Conservation (phyloP, 768 basidiomycete species). For the Cubamyces sp. region DNA sequence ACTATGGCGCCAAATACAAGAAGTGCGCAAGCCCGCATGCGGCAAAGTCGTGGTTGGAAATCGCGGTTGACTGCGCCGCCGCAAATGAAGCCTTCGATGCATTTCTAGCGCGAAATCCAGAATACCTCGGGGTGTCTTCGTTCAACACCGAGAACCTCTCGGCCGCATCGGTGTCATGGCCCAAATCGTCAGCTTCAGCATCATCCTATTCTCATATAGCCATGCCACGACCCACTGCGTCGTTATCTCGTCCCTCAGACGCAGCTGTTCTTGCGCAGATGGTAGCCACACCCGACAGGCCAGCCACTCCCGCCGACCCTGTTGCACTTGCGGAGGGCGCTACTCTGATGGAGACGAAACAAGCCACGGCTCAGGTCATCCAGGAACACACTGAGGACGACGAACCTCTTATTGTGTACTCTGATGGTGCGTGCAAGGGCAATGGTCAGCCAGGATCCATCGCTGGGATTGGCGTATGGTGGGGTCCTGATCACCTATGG, state of each 20-base stretch:
- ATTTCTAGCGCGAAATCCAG: background rate
- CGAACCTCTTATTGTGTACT: constrained; percentile 61
- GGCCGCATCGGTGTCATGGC: too few species aligned
- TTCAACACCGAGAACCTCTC: too few species aligned
- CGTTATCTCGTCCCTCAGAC: background rate
- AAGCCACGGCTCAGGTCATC: background rate
- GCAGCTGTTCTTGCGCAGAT: background rate
- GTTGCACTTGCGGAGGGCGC: too few species aligned
- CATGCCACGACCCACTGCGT: too few species aligned
- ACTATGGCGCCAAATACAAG: constrained; percentile 61
- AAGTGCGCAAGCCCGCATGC: constrained; percentile 60
- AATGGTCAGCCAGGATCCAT: constrained; percentile 70
- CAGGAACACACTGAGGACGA: background rate
- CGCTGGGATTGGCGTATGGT: constrained; percentile 91
- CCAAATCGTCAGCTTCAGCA: too few species aligned
- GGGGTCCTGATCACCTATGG: constrained; percentile 72
- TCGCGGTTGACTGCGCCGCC: constrained; percentile 4
- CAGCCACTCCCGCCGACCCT: background rate
- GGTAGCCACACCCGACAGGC: background rate
- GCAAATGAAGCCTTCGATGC: background rate
- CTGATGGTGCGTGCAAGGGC: constrained; percentile 83
- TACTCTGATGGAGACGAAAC: too few species aligned
- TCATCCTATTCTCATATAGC: too few species aligned
- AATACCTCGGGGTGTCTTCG: background rate
- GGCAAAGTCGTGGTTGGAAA: constrained; percentile 58